Evolutionary conservation across 2,329 filamentous ascomycete species (phyloP), one percentile per base, ranked within the genome.

Genomic region (Mariannaea elegans): DNA sequence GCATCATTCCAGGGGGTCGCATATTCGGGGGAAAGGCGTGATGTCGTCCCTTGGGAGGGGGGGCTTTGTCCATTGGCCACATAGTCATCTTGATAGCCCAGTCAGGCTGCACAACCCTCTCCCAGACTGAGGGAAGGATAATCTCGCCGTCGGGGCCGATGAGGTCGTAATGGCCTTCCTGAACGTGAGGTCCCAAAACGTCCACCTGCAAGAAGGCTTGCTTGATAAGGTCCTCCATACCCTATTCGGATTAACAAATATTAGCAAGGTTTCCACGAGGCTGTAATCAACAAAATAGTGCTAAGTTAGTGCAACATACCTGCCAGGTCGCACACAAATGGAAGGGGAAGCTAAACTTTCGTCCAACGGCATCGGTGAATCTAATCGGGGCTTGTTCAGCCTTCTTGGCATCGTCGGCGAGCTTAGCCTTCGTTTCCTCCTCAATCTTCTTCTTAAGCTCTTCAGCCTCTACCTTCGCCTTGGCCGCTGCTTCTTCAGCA

Each of bases 331-430:
- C 87, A 76, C 93, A 97, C 27, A 96, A 76, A 64, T 94, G 87
- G 77, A 90, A 97, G 2, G 94, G 94, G 72, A 97, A 97, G 77
- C 88, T 95, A 75, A 96, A 97, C 76, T 96, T 97, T 66, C 94
- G 86, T 29, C 92, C 92, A 14, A 97, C 88, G 1, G 93, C 93
- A 73, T 97, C 94, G 77, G 96, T 96, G 80, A 97, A 97, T 67
- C 89, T 90, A 74, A 97, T 92, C 2, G 91, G 92, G 41, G 88
- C 82, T 75, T 92, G 91, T 38, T 89, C 85, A 61, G 84, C 84
- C 65, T 76, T 78, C 62, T 82, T 80, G 69, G 82, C 81, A 16
- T 78, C 81, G 34, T 81, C 80, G 34, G 82, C 68, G 18, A 82
- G 66, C 64, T 78, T 80, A 46, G 82, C 81, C 64, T 80, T 83